These are phyloP conservation scores for Melampsora larici-populina DNA, from an alignment of 1,284 basidiomycete species.

Conservation along the genomic window DNA sequence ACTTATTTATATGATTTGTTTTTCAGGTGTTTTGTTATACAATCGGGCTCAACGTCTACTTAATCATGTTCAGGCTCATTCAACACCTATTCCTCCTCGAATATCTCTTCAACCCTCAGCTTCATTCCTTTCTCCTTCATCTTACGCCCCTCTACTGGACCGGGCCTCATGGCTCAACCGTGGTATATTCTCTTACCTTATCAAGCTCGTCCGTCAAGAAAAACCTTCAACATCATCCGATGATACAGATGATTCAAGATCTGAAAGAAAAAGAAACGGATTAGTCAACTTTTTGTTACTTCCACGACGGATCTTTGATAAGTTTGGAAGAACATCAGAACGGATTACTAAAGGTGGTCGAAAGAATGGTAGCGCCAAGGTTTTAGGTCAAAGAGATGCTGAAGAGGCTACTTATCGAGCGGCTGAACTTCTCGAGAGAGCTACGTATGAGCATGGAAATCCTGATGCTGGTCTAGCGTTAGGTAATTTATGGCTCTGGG, in stretches of 20 bases:
- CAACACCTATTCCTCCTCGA: slow-evolving; percentile 23
- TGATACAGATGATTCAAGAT: not conserved
- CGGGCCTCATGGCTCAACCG: slow-evolving; percentile 35
- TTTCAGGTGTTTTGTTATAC: slow-evolving; percentile 26
- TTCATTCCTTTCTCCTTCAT: slow-evolving; percentile 32
- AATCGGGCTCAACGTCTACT: slow-evolving; percentile 38
- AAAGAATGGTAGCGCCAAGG: slow-evolving; percentile 27
- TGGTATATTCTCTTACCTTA: slow-evolving; percentile 29
- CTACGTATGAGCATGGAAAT: slow-evolving; percentile 71
- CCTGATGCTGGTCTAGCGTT: slow-evolving; percentile 69
- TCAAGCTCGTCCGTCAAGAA: slow-evolving; percentile 16
- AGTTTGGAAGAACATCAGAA: slow-evolving; percentile 36
- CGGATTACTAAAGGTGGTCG: slow-evolving; percentile 35
- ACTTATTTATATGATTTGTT: not conserved
- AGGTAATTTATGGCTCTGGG: slow-evolving; percentile 64
- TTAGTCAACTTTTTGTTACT: slow-evolving; percentile 22
- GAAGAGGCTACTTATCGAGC: slow-evolving; percentile 55
- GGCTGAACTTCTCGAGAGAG: slow-evolving; percentile 67
- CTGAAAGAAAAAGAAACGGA: slow-evolving; percentile 21
- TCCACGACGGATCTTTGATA: slow-evolving; percentile 23
- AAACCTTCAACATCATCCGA: not conserved
- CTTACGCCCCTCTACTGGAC: slow-evolving; percentile 33
- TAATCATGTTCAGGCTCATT: slow-evolving; percentile 40
- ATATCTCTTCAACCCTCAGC: slow-evolving; percentile 26
- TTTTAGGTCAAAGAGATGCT: slow-evolving; percentile 37